Evolutionary conservation across 192 early-diverging fungal species (phyloP), one percentile per base, ranked within the genome.

Genomic region (Geranomyces michiganensis): DNA sequence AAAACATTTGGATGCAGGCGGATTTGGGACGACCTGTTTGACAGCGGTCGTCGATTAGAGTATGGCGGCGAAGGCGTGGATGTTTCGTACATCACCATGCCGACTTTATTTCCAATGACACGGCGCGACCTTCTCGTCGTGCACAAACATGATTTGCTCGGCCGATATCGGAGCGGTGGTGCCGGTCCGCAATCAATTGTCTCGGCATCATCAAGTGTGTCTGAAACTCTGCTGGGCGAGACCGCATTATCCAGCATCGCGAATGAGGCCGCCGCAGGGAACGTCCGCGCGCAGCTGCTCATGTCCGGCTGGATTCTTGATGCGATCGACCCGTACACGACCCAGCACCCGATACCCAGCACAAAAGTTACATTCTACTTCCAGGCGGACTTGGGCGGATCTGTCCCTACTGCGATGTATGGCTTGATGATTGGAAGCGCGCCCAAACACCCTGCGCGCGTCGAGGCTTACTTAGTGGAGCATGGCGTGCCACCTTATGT

Each of bases 241-340:
- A n/a, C 21, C 21, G 41, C 43, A 21, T 32, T 36, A 8, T 24
- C 51, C 22, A 19, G 43, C 21, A 41, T 73, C 15, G n/a, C 55
- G 15, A 7, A 24, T 5, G 64, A 59, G 5, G 61, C 61, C 7
- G 58, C 61, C 7, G 58, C 24, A 14, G 15, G 19, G 0, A 74
- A 71, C 36, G 61, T 65, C 5, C 43, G 73, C 4, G 73, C 36
- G 46, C 27, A 55, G 12, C 67, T 75, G 7, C 14, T 51, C 1
- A 24, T 75, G 21, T 29, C 26, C 10, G 73, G 67, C 0, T 75
- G 73, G 73, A 32, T 75, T 26, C 61, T 75, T 7, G 73, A 75
- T 27, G 56, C 73, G 17, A 63, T 75, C 41, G 73, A 75, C 62
- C 73, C 73, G 59, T 75, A 75, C 43, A 33, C 67, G 3, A 30